A percentile compares a stretch with the other conserved stretches of the same genome.
phyloP scores from a whole-genome alignment of 441 rosid species.

The Brassica hybrid region DNA sequence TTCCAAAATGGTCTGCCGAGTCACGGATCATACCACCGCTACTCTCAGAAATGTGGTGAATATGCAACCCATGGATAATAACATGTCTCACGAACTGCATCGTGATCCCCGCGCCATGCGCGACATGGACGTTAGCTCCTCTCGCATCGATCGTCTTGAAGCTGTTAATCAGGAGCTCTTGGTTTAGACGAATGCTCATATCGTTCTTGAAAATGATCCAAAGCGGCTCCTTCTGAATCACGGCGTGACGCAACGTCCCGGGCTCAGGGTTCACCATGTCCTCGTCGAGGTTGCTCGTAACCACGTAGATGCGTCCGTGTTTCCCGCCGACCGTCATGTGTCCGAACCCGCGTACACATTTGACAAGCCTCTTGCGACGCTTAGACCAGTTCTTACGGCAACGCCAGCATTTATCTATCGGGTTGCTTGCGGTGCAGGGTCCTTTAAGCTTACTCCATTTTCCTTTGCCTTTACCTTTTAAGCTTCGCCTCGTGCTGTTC shows the following conservation, averaged over 20 bases:
- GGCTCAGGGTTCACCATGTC: conserved; percentile 50
- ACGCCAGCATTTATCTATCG: conserved; percentile 62
- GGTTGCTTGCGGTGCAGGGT: conserved; percentile 56
- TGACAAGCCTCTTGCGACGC: conserved; percentile 44
- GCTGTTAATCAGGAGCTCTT: conserved; percentile 49
- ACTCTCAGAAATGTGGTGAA: conserved; percentile 42
- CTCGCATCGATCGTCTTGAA: conserved; percentile 60
- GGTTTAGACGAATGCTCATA: conserved; percentile 49
- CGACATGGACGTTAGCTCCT: conserved; percentile 52
- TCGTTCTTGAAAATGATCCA: conserved; percentile 58
- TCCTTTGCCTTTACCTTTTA: conserved; percentile 33
- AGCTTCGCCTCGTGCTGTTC: conserved; percentile 42
- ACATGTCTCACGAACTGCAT: conserved; percentile 53
- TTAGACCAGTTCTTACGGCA: conserved; percentile 48
- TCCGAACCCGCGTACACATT: conserved; percentile 55
- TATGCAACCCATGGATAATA: conserved; percentile 52
- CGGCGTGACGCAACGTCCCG: conserved; percentile 60
- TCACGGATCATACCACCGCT: conserved; percentile 55
- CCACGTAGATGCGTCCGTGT: conserved; percentile 46
- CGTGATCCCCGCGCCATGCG: conserved; percentile 54
- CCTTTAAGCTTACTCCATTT: conserved; percentile 37
- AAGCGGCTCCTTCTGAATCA: conserved; percentile 49
- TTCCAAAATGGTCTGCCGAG: conserved; percentile 47
- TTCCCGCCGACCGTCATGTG: conserved; percentile 54
- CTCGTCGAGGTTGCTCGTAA: conserved; percentile 43